A percentile compares a stretch with the other conserved stretches of the same genome.
phyloP scores from a whole-genome alignment of 495 filamentous ascomycete genomes.

The Pseudoneurospora amorphoporcata region DNA sequence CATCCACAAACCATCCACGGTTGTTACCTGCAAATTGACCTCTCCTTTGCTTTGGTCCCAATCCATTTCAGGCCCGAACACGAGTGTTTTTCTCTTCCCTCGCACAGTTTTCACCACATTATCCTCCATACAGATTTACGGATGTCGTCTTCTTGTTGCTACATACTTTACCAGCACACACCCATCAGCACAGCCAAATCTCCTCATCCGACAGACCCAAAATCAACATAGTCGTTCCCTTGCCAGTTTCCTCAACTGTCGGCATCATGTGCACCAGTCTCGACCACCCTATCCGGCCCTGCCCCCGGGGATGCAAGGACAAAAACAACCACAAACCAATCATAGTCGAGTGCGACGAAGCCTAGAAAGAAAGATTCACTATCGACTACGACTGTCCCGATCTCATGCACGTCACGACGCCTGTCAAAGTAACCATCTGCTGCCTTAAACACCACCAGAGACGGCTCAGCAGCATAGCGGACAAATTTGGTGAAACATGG shows the following conservation, averaged over 20 bases:
- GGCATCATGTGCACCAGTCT: neutral
- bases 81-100: too few relatives aligned
- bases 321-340: neutral
- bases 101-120: neutral
- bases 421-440: neutral
- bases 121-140: neutral
- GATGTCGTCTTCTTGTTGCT: neutral
- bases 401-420: neutral
- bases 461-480: neutral
- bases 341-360: neutral
- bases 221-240: neutral
- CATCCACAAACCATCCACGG: too few relatives aligned
- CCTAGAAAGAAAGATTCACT: neutral
- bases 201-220: neutral
- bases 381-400: neutral
- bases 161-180: neutral
- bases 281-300: neutral
- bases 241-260: neutral
- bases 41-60: too few relatives aligned
- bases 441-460: neutral
- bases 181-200: neutral
- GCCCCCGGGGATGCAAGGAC: neutral
- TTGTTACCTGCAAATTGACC: too few relatives aligned
- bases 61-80: too few relatives aligned
- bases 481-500: neutral